Evolutionary conservation across 495 filamentous ascomycete genomes (phyloP), one percentile per base, ranked within the genome.

Genomic region (Physcia stellaris): DNA sequence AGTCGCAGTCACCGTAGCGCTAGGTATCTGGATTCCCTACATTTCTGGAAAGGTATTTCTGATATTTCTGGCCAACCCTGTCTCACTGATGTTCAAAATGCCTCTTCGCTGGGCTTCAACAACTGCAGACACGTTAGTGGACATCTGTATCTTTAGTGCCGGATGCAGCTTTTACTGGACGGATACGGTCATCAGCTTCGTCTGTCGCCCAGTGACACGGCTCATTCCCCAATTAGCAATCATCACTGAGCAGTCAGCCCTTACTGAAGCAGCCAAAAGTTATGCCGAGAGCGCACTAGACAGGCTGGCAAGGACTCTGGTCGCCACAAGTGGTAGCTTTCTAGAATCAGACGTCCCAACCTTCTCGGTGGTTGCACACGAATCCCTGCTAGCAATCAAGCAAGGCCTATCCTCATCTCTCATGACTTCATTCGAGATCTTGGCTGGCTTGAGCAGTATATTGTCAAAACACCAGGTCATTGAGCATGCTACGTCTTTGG

Each of bases 21-120:
- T 79, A 40, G 86, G 84, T 6, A 75, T 96, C 31, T 94, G 90
- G 61, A 63, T 95, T 32, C 90, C 90, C 0, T 99, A 96, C 56
- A 75, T 92, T 21, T 75, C 79, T 49, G 90, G 90, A 11, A 90
- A 93, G 46, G 62, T 88, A 17, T 75, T 80, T 3, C 66, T 96
- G 24, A 74, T 90, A 43, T 60, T 82, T 17, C 43, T 92, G 19
- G 86, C 82, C 24, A 83, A 86, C 43, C 90, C 92, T 4, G 58
- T 83, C 16, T 62, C 74, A 13, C 62, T 80, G 16, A 52, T 77
- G 29, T 51, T 86, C 43, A 71, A 78, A 50, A 66, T 87, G 15
- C 79, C 85, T 4, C 66, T 88, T 18, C 70, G 71, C 15, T 64
- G 84, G 13, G 49, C 83, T 4, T 82, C 83, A 26, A 71, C 71